A percentile compares a stretch with the other conserved stretches of the same genome.
Evolutionary conservation across 495 filamentous ascomycete species (phyloP).

Genomic region (Clohesyomyces aquaticus): DNA sequence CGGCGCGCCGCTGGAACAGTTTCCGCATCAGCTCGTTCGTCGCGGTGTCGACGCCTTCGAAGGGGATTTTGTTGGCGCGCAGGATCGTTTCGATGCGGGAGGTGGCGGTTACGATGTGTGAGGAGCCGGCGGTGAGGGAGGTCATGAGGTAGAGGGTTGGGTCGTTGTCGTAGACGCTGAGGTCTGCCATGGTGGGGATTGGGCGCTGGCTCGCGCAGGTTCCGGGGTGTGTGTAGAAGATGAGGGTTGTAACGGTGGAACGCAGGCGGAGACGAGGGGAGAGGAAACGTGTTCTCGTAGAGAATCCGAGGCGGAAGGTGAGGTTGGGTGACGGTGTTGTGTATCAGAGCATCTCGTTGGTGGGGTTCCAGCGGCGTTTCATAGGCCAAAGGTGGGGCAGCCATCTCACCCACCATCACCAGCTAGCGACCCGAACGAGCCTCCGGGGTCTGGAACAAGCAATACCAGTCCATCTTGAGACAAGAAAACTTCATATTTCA

Average conservation of each 20-base stretch:
- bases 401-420: too few relatives aligned
- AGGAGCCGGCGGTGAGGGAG: constrained; percentile 91
- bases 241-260: not conserved
- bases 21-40: constrained; percentile 89
- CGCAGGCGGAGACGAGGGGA: not conserved
- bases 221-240: not conserved
- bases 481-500: too few relatives aligned
- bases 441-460: too few relatives aligned
- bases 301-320: not conserved
- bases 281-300: too few relatives aligned
- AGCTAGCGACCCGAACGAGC: not conserved
- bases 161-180: constrained; percentile 69
- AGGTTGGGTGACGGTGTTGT: not conserved
- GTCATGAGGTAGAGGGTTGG: constrained; percentile 90
- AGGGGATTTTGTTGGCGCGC: constrained; percentile 90
- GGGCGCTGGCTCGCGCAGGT: not conserved
- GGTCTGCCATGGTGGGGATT: constrained; percentile 45
- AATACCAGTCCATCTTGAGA: too few relatives aligned
- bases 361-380: not conserved
- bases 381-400: not conserved
- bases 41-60: constrained; percentile 88
- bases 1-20: constrained; percentile 83
- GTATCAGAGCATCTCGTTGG: not conserved
- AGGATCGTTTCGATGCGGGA: constrained; percentile 94
- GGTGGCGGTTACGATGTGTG: constrained; percentile 97